Conservation (phyloP, 345 rosid genomes). For the thale cress (Arabidopsis thaliana) region DNA sequence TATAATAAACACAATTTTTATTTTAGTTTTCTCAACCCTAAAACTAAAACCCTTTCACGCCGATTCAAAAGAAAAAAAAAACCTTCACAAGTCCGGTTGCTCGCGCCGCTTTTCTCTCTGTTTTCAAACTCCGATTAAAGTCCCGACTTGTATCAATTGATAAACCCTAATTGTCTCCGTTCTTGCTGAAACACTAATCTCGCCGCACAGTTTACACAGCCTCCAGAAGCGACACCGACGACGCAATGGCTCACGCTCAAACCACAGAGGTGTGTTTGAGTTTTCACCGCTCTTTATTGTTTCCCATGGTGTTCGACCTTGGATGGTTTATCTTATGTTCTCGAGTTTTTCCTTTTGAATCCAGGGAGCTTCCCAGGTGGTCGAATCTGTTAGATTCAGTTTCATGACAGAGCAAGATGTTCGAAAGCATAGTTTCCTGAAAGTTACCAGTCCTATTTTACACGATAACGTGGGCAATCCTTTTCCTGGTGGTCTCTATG, state of each 20-base stretch:
- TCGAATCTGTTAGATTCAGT: slow-evolving; percentile 55
- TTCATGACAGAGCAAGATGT: slow-evolving; percentile 65
- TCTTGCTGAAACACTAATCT: slow-evolving; percentile 13
- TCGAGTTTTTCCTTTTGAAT: slow-evolving; percentile 19
- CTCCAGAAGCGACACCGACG: neutral
- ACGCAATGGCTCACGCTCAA: slow-evolving; percentile 46
- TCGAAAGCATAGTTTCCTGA: slow-evolving; percentile 54
- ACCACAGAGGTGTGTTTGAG: slow-evolving; percentile 40
- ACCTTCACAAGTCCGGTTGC: slow-evolving; percentile 1
- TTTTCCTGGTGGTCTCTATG: slow-evolving; percentile 63
- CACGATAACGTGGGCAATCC: slow-evolving; percentile 54
- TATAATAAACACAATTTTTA: neutral
- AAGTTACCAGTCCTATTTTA: slow-evolving; percentile 51
- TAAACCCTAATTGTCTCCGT: slow-evolving; percentile 21
- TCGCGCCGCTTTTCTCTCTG: slow-evolving; percentile 33
- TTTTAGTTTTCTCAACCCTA: slow-evolving; percentile 3
- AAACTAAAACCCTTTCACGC: slow-evolving; percentile 40
- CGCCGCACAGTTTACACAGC: neutral
- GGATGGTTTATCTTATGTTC: neutral
- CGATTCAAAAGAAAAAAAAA: neutral
- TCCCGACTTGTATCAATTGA: slow-evolving; percentile 15
- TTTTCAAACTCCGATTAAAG: slow-evolving; percentile 23
- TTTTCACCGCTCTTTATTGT: neutral
- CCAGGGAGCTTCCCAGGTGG: slow-evolving; percentile 58
- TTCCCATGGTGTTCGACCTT: slow-evolving; percentile 2